Percentiles rank a stretch among this genome's conserved stretches.
These are phyloP conservation scores for Bondarzewia mesenterica DNA, from an alignment of 1,284 basidiomycete genomes.

Conservation along the genomic window DNA sequence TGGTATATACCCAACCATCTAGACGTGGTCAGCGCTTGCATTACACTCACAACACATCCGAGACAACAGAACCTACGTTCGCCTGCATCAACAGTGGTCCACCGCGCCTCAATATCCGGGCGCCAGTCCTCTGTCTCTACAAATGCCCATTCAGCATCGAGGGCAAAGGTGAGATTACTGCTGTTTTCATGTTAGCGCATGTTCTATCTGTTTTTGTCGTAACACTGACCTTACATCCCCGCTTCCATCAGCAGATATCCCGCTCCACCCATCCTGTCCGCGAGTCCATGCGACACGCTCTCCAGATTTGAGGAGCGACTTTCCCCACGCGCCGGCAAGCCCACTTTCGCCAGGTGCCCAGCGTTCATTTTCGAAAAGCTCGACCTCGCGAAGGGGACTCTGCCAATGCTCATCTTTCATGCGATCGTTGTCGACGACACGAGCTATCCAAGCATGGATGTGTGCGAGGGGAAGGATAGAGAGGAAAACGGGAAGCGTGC, in stretches of 20 bases:
- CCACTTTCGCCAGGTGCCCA: constrained; percentile 26
- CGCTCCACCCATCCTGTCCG: constrained; percentile 66
- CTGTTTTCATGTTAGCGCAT: constrained; percentile 26
- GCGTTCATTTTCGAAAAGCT: constrained; percentile 74
- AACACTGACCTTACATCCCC: constrained; percentile 57
- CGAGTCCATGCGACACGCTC: constrained; percentile 65
- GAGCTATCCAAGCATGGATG: constrained; percentile 25
- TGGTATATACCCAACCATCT: constrained; percentile 77
- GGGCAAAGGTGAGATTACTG: constrained; percentile 70
- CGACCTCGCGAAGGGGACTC: constrained; percentile 54
- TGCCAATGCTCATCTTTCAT: constrained; percentile 57
- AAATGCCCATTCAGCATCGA: constrained; percentile 62
- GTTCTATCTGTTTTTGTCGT: constrained; percentile 1
- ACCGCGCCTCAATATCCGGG: constrained; percentile 48
- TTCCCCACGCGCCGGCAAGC: constrained; percentile 40
- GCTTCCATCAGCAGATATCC: constrained; percentile 32
- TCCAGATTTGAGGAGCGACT: constrained; percentile 40
- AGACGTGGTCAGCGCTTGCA: constrained; percentile 3
- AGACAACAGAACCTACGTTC: constrained; percentile 24
- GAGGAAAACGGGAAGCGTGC: constrained; percentile 20
- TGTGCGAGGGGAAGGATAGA: constrained; percentile 15
- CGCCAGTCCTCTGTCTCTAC: constrained; percentile 71
- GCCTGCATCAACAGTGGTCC: constrained; percentile 43
- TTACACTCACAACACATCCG: background rate
- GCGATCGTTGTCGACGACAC: constrained; percentile 52